These are phyloP conservation scores for Quercus lobata DNA, from an alignment of 331 rosid species.

Conservation along the genomic window DNA sequence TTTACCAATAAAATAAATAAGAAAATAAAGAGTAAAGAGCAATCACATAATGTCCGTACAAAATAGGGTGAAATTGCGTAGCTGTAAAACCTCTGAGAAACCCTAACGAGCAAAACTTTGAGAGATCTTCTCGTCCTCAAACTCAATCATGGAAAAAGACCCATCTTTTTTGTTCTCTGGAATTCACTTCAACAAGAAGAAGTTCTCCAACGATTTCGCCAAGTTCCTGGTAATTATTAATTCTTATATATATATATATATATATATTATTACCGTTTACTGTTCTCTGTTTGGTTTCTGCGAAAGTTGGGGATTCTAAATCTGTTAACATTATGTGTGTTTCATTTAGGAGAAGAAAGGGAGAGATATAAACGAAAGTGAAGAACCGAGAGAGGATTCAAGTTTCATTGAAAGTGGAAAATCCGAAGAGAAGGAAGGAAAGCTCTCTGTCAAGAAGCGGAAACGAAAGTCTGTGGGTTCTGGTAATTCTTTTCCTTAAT, in stretches of 20 bases:
- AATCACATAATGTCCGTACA: too few species aligned
- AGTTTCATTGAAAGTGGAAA: constrained; percentile 25
- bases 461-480: constrained; percentile 57
- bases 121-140: not conserved
- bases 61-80: too few species aligned
- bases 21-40: too few species aligned
- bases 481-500: constrained; percentile 29
- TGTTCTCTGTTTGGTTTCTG: not conserved
- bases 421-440: constrained; percentile 25
- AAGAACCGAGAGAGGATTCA: constrained; percentile 25
- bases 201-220: constrained; percentile 64
- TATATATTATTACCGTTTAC: too few species aligned
- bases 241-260: not conserved
- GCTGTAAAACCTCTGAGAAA: too few species aligned
- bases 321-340: not conserved
- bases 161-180: constrained; percentile 80
- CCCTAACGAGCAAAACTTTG: too few species aligned
- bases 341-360: constrained; percentile 37
- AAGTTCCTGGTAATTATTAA: constrained; percentile 56
- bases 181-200: constrained; percentile 62
- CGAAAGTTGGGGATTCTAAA: not conserved
- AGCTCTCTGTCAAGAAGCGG: constrained; percentile 48
- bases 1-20: too few species aligned
- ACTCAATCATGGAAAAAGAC: constrained; percentile 44
- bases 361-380: constrained; percentile 18